phyloP scores from a whole-genome alignment of 208 protist genomes.

The Leishmania arabica region DNA sequence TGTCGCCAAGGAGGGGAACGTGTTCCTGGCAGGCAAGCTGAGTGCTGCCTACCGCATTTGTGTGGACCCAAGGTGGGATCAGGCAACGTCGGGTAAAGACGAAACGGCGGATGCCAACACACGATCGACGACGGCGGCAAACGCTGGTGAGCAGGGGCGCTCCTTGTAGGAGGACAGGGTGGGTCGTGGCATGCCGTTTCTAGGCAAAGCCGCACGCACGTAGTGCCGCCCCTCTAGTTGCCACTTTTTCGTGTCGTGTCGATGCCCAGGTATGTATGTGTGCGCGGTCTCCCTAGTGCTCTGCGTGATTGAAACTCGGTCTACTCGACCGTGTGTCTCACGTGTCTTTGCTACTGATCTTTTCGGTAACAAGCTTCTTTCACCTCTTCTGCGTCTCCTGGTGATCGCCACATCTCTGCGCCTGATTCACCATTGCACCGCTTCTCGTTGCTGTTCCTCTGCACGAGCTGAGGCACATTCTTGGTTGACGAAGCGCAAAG shows the following conservation, averaged over 20 bases:
- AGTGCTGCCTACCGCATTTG: constrained; percentile 80
- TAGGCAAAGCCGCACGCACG: neutral
- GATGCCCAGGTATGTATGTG: neutral
- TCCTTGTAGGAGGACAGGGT: neutral
- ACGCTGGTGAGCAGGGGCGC: neutral
- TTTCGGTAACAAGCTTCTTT: neutral
- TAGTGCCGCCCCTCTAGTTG: neutral
- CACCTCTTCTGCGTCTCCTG: neutral
- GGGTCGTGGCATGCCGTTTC: neutral
- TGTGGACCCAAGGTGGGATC: constrained; percentile 73
- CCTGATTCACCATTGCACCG: neutral
- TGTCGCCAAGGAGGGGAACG: constrained; percentile 54
- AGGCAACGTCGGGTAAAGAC: constrained; percentile 4
- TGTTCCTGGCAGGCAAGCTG: constrained; percentile 82
- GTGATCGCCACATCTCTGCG: neutral
- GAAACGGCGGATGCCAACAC: neutral
- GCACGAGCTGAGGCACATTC: neutral
- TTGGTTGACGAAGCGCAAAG: neutral
- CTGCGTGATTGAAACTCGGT: neutral
- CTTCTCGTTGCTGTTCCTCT: neutral
- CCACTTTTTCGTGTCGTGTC: too few species aligned
- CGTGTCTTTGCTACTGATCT: neutral
- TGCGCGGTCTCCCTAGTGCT: neutral
- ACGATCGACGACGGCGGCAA: neutral
- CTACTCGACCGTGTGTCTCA: neutral